Evolutionary conservation across 345 rosid genomes (phyloP).

Genomic region (Isatis tinctoria): DNA sequence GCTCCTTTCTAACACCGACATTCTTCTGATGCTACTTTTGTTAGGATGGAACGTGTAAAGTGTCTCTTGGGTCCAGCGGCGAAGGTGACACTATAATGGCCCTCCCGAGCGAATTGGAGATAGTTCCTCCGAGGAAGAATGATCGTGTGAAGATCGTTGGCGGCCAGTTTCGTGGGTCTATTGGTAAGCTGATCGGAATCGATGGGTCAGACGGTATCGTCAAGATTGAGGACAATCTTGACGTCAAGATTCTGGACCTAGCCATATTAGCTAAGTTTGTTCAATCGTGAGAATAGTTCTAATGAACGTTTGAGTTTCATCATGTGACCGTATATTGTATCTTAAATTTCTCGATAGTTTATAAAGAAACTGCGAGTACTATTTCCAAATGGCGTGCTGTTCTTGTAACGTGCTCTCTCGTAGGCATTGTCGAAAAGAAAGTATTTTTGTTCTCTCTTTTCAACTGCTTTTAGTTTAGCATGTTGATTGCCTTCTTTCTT

Average conservation of each 20-base stretch:
- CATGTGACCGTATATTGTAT: constrained; percentile 4
- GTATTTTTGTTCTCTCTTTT: not conserved
- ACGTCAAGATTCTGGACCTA: constrained; percentile 84
- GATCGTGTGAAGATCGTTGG: constrained; percentile 89
- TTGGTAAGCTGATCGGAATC: constrained; percentile 87
- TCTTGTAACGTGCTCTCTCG: not conserved
- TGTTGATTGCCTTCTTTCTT: not conserved
- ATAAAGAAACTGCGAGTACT: not conserved
- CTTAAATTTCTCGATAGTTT: constrained; percentile 1
- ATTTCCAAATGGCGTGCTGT: not conserved
- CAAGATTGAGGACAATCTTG: constrained; percentile 77
- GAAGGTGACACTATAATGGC: constrained; percentile 51
- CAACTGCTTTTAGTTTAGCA: not conserved
- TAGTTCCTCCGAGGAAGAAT: constrained; percentile 66
- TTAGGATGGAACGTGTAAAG: constrained; percentile 85
- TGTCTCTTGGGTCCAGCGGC: constrained; percentile 58
- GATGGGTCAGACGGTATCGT: constrained; percentile 90
- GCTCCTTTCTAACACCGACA: not conserved
- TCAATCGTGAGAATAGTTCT: constrained; percentile 20
- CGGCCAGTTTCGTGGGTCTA: constrained; percentile 73
- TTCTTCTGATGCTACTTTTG: not conserved
- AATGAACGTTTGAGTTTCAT: not conserved
- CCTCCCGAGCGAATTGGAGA: constrained; percentile 54
- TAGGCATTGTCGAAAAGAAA: not conserved
- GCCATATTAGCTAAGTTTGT: constrained; percentile 64